These are phyloP conservation scores for Ilyonectria robusta DNA, from an alignment of 2,329 filamentous ascomycete genomes.

Conservation along the genomic window DNA sequence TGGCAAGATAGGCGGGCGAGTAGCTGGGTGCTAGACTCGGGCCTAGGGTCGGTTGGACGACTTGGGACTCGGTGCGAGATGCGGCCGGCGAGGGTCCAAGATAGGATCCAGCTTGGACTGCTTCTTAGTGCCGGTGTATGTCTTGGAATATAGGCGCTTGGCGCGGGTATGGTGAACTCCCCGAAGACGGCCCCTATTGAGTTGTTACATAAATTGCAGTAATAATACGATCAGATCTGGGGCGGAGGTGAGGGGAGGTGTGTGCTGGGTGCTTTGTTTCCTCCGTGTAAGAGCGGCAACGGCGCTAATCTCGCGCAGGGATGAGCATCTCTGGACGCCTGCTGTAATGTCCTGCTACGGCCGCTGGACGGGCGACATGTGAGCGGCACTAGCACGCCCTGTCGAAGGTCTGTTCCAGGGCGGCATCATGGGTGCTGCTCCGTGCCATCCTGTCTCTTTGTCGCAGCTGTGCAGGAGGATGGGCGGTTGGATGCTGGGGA, in stretches of 20 bases:
- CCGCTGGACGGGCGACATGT: slow-evolving; percentile 20
- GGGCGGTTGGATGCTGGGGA: not conserved
- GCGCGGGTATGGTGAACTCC: slow-evolving; percentile 11
- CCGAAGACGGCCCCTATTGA: slow-evolving; percentile 8
- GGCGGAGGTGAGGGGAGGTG: not conserved
- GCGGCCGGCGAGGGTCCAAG: not conserved
- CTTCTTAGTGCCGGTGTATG: not conserved
- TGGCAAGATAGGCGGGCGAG: not conserved
- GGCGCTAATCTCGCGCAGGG: slow-evolving; percentile 26
- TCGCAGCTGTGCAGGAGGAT: not conserved
- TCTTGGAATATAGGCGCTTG: slow-evolving; percentile 6
- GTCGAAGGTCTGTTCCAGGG: not conserved
- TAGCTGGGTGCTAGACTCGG: not conserved
- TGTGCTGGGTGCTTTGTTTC: no score
- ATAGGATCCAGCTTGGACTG: not conserved
- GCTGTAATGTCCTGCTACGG: not conserved
- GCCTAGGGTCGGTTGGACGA: not conserved
- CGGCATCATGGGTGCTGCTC: no score
- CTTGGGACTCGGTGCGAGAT: not conserved
- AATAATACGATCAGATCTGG: slow-evolving; percentile 26
- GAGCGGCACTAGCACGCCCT: slow-evolving; percentile 1
- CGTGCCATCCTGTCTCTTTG: no score
- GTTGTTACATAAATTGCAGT: slow-evolving; percentile 26
- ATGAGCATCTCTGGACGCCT: slow-evolving; percentile 4
- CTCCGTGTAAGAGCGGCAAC: slow-evolving; percentile 18